Evolutionary conservation across 352 stramenopile genomes (phyloP).

Genomic region (Phytopythium ostracodes): DNA sequence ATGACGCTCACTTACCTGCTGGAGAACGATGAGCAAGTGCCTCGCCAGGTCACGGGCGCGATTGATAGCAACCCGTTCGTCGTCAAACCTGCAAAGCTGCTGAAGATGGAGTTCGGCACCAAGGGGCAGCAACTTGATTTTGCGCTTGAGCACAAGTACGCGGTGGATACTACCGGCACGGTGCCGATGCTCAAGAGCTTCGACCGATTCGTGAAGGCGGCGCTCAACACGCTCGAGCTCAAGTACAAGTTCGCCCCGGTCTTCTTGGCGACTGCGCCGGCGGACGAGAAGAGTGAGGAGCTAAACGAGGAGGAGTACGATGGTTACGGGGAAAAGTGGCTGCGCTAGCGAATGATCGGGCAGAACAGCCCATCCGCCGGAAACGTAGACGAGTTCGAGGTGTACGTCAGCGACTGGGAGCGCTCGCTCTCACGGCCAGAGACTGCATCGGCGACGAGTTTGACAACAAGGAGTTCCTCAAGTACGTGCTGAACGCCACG

Average conservation of each 20-base stretch:
- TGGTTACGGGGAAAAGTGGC: neutral
- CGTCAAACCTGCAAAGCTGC: neutral
- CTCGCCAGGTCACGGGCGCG: neutral
- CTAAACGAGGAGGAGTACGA: neutral
- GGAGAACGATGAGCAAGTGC: neutral
- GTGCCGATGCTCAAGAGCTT: constrained; percentile 1
- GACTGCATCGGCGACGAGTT: neutral
- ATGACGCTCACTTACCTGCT: constrained; percentile 3
- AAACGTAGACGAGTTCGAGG: neutral
- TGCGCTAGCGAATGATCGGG: neutral
- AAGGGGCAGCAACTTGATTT: neutral
- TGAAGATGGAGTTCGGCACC: neutral
- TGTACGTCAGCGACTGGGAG: neutral
- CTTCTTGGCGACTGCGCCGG: neutral
- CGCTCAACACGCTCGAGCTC: neutral
- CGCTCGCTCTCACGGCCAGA: neutral
- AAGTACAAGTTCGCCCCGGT: constrained; percentile 3
- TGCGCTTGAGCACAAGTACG: constrained; percentile 4
- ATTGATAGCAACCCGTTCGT: neutral
- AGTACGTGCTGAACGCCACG: neutral
- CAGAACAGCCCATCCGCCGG: neutral
- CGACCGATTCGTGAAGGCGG: neutral
- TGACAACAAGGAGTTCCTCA: neutral
- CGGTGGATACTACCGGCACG: neutral
- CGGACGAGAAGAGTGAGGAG: neutral